Conservation (phyloP, 495 filamentous ascomycete genomes). For the Lepidopterella palustris region DNA sequence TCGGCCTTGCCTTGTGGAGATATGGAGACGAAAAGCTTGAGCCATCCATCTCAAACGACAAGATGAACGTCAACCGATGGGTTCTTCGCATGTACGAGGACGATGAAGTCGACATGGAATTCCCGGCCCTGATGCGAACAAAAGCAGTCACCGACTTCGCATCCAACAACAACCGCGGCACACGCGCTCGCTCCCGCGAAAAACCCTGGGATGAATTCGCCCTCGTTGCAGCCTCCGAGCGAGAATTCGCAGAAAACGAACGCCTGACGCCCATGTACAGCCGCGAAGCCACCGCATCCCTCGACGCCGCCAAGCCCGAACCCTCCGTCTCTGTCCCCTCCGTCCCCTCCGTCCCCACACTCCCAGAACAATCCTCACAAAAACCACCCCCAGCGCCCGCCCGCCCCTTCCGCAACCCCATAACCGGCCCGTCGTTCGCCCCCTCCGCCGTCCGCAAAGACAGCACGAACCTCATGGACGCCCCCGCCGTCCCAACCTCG, state of each 20-base stretch:
- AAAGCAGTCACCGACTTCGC: slow-evolving; percentile 79
- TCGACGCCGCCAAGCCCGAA: slow-evolving; percentile 30
- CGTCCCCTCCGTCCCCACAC: not conserved
- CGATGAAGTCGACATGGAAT: slow-evolving; percentile 93
- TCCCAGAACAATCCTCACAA: no score
- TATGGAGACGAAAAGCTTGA: slow-evolving; percentile 76
- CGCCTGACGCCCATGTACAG: slow-evolving; percentile 64
- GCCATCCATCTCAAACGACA: slow-evolving; percentile 60
- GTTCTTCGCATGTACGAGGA: slow-evolving; percentile 90
- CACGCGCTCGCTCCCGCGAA: slow-evolving; percentile 64
- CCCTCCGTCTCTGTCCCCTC: slow-evolving; percentile 15
- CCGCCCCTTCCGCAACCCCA: slow-evolving; percentile 38
- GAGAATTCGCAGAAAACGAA: slow-evolving; percentile 73
- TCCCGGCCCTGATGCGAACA: slow-evolving; percentile 75
- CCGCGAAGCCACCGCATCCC: slow-evolving; percentile 45
- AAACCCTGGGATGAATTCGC: slow-evolving; percentile 93
- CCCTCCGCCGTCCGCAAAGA: slow-evolving; percentile 34
- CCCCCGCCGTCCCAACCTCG: slow-evolving; percentile 34
- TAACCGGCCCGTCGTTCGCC: slow-evolving; percentile 37
- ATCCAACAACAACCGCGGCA: slow-evolving; percentile 75
- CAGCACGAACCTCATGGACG: slow-evolving; percentile 41
- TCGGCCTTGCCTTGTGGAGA: slow-evolving; percentile 80
- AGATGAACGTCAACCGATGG: slow-evolving; percentile 87
- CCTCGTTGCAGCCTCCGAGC: slow-evolving; percentile 70
- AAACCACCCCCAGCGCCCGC: slow-evolving; percentile 30